Base-by-base conservation (phyloP, 495 filamentous ascomycete genomes). In the Neurospora sp. region DNA sequence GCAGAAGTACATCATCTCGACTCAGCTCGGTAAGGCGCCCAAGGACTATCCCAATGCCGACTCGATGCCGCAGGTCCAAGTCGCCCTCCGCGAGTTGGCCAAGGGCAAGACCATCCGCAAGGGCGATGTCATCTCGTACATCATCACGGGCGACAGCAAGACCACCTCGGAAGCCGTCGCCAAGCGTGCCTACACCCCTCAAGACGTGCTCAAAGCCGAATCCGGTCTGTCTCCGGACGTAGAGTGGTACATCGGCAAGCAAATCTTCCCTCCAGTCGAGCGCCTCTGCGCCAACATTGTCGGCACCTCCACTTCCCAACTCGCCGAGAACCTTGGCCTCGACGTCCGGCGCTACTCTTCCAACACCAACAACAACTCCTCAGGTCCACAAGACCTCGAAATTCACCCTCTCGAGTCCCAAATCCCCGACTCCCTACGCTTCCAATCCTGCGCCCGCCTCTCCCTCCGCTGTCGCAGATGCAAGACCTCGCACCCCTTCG, bases 181-280 rank as follows among this genome's bases (percentile, higher is more conserved):
- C 38, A 96, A 96, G 81, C 92, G 96, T 72, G 94, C 96, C 5
- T 94, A 92, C 79, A 89, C 92, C 8, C 89, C 91, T 14, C 91
- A 94, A 75, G 96, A 98, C 79, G 92, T 98, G 20, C 84, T 92
- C 74, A 94, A 94, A 74, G 70, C 89, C 20, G 89, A 89, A 73
- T 91, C 91, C 3, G 91, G 84, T 7, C 85, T 98, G 4, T 89
- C 91, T 76, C 94, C 92, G 39, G 94, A 98, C 80, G 87, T 96
- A 38, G 96, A 98, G 77, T 98, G 95, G 89, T 99, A 99, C 81
- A 89, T 99, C 40, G 89, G 93, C 82, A 99, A 99, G 85, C 96
- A 99, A 80, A 97, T 99, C 71, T 96, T 99, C 83, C 96, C 96
- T 7, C 96, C 96, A 3, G 97, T 99, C 72, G 96, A 99, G 84